Conservation (phyloP, 1,139 yeast species). For the Pichia sp. region DNA sequence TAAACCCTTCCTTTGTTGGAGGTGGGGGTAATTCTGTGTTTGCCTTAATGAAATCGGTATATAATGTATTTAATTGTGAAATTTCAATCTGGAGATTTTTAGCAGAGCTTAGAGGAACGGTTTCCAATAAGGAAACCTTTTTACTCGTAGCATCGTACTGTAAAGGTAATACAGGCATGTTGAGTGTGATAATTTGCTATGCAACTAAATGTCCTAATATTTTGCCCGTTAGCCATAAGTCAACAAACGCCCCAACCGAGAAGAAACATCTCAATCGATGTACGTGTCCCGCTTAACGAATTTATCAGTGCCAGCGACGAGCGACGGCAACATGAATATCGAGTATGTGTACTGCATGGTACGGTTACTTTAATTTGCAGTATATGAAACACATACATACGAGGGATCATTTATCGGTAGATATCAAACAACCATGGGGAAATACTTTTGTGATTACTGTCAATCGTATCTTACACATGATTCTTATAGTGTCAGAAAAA, state of each 20-base stretch:
- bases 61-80: constrained; percentile 57
- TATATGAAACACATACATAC: too few species aligned
- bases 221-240: too few species aligned
- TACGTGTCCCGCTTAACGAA: too few species aligned
- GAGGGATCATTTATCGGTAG: too few species aligned
- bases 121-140: constrained; percentile 23
- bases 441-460: constrained; percentile 83
- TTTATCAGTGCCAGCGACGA: too few species aligned
- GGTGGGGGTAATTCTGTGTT: constrained; percentile 69
- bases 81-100: constrained; percentile 43
- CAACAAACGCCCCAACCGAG: too few species aligned
- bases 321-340: neutral
- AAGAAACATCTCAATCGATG: too few species aligned
- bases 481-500: constrained; percentile 77
- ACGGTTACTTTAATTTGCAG: too few species aligned
- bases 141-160: constrained; percentile 27
- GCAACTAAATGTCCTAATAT: too few species aligned
- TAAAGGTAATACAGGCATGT: constrained; percentile 24
- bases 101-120: constrained; percentile 16
- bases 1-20: constrained; percentile 46
- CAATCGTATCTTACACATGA: constrained; percentile 82
- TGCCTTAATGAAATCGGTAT: constrained; percentile 51
- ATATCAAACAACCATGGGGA: constrained; percentile 42
- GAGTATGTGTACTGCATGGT: neutral
- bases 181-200: too few species aligned